Evolutionary conservation across 805 yeast species (phyloP).

Genomic region (Saturnispora silvae): DNA sequence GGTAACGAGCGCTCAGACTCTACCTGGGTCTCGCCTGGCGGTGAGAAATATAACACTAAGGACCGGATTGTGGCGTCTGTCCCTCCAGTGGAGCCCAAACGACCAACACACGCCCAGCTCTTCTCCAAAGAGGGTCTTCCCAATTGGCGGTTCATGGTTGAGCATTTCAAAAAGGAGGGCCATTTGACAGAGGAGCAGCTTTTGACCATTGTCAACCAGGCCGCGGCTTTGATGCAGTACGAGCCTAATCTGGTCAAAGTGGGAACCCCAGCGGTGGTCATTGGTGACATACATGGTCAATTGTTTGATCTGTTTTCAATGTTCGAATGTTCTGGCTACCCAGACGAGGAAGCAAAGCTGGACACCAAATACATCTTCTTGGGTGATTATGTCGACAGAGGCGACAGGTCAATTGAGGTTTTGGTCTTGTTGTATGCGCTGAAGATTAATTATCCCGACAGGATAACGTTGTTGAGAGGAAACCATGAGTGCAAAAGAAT

Average conservation of each 20-base stretch:
- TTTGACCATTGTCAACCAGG: conserved; percentile 48
- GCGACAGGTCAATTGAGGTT: conserved; percentile 84
- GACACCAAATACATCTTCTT: conserved; percentile 69
- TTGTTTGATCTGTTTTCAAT: conserved; percentile 81
- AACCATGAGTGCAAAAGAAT: conserved; percentile 91
- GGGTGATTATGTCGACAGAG: conserved; percentile 95
- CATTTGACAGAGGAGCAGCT: conserved; percentile 64
- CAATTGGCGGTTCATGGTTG: conserved; percentile 55
- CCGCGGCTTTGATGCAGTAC: conserved; percentile 46
- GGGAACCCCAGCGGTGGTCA: conserved; percentile 87
- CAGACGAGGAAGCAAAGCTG: conserved; percentile 26
- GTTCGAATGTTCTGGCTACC: conserved; percentile 89
- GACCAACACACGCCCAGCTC: conserved; percentile 60
- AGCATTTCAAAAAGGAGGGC: conserved; percentile 76
- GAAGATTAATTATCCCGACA: conserved; percentile 63
- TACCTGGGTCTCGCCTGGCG: conserved; percentile 27
- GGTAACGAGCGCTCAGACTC: not conserved
- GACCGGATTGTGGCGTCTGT: conserved; percentile 48
- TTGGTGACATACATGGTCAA: conserved; percentile 98
- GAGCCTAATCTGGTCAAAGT: conserved; percentile 77
- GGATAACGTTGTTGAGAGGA: conserved; percentile 78
- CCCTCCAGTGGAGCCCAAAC: conserved; percentile 47
- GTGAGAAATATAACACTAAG: conserved; percentile 38
- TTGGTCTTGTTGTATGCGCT: conserved; percentile 65
- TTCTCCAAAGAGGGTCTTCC: conserved; percentile 56